A percentile compares a stretch with the other conserved stretches of the same genome.
Conservation (phyloP, 2,329 filamentous ascomycete species). For the Alternaria metachromatica region DNA sequence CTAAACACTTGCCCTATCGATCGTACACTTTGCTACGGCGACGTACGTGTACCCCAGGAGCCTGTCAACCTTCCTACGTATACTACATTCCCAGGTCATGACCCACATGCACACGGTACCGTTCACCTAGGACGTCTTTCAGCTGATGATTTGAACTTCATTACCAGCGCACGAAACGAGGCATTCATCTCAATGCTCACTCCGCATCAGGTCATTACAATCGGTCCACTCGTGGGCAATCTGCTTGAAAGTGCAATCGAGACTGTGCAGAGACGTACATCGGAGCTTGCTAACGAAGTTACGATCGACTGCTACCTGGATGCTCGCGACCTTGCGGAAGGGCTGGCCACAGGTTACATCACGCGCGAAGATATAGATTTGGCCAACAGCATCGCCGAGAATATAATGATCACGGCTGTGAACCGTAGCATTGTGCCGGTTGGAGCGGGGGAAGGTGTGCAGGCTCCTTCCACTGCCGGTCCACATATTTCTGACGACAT, state of each 20-base stretch:
- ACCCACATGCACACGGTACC: neutral
- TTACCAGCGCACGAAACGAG: neutral
- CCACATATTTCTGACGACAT: neutral
- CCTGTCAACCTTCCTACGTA: neutral
- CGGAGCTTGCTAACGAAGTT: no score
- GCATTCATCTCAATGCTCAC: neutral
- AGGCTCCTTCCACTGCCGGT: neutral
- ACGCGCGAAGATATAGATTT: neutral
- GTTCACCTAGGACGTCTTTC: neutral
- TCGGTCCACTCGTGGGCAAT: neutral
- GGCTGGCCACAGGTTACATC: neutral
- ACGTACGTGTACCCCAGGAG: neutral
- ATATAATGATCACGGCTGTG: neutral
- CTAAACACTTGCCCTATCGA: conserved; percentile 4
- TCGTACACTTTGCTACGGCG: neutral
- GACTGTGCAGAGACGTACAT: no score
- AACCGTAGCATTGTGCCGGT: neutral
- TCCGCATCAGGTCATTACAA: neutral
- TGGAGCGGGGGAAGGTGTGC: neutral
- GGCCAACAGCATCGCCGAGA: neutral
- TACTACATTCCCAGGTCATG: neutral
- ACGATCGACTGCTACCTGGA: neutral
- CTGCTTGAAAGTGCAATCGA: neutral
- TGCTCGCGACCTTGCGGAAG: neutral
- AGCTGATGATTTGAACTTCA: neutral